Conservation (phyloP, 129 eudicot species). For the Cynara cardunculus region DNA sequence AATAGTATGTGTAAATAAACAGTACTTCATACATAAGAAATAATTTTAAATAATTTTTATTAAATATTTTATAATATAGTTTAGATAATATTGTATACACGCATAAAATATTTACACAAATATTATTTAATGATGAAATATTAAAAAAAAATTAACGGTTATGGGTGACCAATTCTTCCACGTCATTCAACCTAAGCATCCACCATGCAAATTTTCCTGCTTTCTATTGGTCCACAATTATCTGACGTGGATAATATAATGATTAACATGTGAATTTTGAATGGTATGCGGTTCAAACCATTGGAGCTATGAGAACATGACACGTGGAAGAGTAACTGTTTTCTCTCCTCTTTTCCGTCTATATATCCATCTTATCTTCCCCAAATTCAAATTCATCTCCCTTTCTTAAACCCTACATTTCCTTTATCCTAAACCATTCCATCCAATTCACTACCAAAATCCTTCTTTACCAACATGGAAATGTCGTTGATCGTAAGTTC, state of each 20-base stretch:
- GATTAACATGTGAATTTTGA: constrained; percentile 18
- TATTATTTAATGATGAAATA: too few species aligned
- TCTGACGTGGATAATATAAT: background rate
- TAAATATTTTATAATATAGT: too few species aligned
- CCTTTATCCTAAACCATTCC: background rate
- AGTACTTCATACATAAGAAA: too few species aligned
- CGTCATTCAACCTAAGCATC: background rate
- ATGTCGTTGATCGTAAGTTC: constrained; percentile 25
- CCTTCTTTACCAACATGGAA: constrained; percentile 3
- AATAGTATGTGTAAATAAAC: too few species aligned
- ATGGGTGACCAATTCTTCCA: background rate
- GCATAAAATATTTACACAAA: too few species aligned
- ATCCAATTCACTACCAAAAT: background rate
- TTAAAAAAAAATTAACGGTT: background rate
- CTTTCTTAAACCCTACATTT: background rate
- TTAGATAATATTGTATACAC: too few species aligned
- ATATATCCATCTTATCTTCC: constrained; percentile 14
- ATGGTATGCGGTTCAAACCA: constrained; percentile 12
- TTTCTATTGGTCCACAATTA: background rate
- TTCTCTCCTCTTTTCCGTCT: background rate
- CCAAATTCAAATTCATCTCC: constrained; percentile 13
- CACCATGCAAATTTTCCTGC: background rate
- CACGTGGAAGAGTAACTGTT: background rate
- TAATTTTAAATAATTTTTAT: too few species aligned
- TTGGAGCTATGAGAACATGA: background rate